These are phyloP conservation scores for Dictyostelium capitatum DNA, from an alignment of 78 protist species.

Conservation along the genomic window DNA sequence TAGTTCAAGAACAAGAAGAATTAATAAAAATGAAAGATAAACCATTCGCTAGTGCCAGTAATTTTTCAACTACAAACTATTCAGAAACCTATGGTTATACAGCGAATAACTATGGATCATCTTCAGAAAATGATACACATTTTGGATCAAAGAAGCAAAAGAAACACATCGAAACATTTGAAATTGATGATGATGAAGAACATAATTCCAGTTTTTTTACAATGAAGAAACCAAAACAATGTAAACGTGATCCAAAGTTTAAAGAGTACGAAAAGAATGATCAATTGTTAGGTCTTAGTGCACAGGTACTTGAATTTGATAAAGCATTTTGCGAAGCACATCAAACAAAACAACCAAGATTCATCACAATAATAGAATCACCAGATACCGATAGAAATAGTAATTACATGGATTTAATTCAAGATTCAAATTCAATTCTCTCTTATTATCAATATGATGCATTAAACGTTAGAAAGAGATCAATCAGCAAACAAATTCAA, in stretches of 20 bases:
- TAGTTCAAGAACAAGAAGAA: background rate
- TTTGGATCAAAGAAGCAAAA: no score
- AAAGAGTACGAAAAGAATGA: background rate
- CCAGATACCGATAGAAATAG: background rate
- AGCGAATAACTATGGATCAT: no score
- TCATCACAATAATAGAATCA: background rate
- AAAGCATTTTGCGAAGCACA: background rate
- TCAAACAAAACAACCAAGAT: background rate
- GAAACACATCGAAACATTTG: no score
- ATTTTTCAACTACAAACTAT: no score
- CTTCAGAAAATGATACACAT: no score
- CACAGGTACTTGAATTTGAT: background rate
- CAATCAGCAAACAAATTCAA: background rate
- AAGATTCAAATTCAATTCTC: background rate
- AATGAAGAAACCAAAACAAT: no score
- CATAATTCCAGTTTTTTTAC: no score
- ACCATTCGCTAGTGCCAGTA: background rate
- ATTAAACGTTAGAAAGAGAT: background rate
- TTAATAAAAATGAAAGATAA: background rate
- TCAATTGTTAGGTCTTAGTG: background rate
- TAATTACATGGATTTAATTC: background rate
- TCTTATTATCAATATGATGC: slow-evolving; percentile 11
- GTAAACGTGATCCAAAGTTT: background rate
- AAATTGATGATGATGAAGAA: no score
- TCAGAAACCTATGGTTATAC: no score